A percentile compares a stretch with the other conserved stretches of the same genome.
Conservation (phyloP, 2,329 filamentous ascomycete genomes). For the Neonectria ditissima region DNA sequence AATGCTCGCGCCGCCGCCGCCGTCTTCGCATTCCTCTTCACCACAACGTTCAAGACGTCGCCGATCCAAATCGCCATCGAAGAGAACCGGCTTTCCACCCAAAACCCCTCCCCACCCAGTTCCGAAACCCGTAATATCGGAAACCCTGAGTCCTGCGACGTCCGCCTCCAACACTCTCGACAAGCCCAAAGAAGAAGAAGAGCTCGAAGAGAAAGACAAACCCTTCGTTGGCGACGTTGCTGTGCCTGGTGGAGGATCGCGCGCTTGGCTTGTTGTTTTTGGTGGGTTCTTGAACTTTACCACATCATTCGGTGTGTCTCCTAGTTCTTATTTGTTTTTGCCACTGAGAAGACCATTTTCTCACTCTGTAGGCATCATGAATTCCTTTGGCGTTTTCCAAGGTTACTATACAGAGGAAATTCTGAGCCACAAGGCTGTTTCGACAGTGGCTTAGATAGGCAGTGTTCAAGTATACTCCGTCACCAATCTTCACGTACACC, state of each 20-base stretch:
- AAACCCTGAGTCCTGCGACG: neutral
- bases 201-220: neutral
- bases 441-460: conserved; percentile 57
- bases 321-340: too few species aligned
- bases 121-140: neutral
- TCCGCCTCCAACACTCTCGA: neutral
- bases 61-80: neutral
- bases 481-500: neutral
- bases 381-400: conserved; percentile 48
- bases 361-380: conserved; percentile 7
- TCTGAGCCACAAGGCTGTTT: conserved; percentile 45
- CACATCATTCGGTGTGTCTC: conserved; percentile 44
- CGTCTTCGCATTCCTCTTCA: neutral
- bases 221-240: neutral
- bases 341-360: neutral
- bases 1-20: neutral
- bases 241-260: conserved; percentile 42
- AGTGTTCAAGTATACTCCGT: conserved; percentile 40
- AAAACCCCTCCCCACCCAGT: neutral
- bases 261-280: conserved; percentile 49
- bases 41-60: too few species aligned
- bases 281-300: conserved; percentile 48
- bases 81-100: neutral
- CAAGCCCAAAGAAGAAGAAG: neutral
- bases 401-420: conserved; percentile 58